phyloP scores from a whole-genome alignment of 1,284 basidiomycete species.

The Cryptococcus sp. region DNA sequence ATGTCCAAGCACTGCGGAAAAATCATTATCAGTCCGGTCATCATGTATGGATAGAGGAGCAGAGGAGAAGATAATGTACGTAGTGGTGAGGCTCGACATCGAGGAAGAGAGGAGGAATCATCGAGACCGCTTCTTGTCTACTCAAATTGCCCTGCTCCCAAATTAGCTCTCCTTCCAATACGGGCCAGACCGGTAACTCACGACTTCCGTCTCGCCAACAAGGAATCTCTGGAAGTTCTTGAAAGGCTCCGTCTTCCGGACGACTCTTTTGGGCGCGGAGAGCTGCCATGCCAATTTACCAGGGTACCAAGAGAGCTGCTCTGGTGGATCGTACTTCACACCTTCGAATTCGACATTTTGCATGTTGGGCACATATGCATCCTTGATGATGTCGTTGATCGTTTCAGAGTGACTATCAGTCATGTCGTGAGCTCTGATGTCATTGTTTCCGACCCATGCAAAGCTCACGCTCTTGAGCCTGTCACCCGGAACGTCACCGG shows the following conservation, averaged over 20 bases:
- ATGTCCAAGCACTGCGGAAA: slow-evolving; percentile 80
- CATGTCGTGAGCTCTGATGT: neutral
- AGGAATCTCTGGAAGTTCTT: slow-evolving; percentile 95
- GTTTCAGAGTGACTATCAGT: slow-evolving; percentile 65
- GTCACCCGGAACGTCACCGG: slow-evolving; percentile 95
- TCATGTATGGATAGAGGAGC: neutral
- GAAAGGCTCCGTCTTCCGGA: slow-evolving; percentile 90
- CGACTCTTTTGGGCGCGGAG: slow-evolving; percentile 83
- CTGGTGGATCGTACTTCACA: slow-evolving; percentile 65
- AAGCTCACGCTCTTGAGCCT: slow-evolving; percentile 73
- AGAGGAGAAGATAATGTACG: slow-evolving; percentile 53
- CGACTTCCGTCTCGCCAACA: slow-evolving; percentile 97
- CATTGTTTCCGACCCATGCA: neutral
- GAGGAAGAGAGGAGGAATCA: slow-evolving; percentile 94
- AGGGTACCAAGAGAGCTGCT: slow-evolving; percentile 89
- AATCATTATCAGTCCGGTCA: slow-evolving; percentile 4
- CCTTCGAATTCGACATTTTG: slow-evolving; percentile 77
- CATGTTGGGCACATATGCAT: slow-evolving; percentile 76
- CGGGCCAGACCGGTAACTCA: slow-evolving; percentile 52
- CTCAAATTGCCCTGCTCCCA: slow-evolving; percentile 81
- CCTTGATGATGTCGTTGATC: slow-evolving; percentile 71
- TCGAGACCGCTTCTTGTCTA: slow-evolving; percentile 96
- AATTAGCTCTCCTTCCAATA: slow-evolving; percentile 4
- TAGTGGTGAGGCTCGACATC: slow-evolving; percentile 89
- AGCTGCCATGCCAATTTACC: slow-evolving; percentile 93